Evolutionary conservation across 2,329 filamentous ascomycete genomes (phyloP), one percentile per base, ranked within the genome.

Genomic region (Beauveria bassiana): DNA sequence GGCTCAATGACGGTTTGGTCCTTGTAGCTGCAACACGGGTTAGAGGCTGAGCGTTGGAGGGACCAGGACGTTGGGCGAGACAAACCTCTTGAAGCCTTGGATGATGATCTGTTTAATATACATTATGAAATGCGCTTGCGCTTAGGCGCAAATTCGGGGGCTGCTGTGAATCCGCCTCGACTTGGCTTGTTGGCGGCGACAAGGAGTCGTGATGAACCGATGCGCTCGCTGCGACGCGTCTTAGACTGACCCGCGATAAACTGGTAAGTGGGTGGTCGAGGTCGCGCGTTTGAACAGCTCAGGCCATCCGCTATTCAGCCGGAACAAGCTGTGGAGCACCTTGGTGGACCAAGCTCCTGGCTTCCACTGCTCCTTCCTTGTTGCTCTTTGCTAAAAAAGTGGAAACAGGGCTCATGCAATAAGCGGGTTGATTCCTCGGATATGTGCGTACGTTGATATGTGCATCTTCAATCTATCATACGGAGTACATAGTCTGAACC

Each of bases 91-190:
- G 80, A 99, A 99, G 86, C 95, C 95, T 77, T 99, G 95, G 73
- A 99, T 98, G 76, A 97, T 98, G 75, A 98, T 97, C 80, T 99
- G 95, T 77, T 99, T 99, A 84, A 99, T 97, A 81, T 96, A 95
- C 93, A 97, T 96, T 72, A 69, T 81, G 74, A 70, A 67, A 67
- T 70, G 68, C 69, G 72, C 71, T 66, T 70, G 71, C 72, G 73
- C 74, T 70, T 64, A 65, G 67, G 73, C 74, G 74, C 74, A 68
- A 71, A 72, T 74, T 74, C 18, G 62, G 28, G 53, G 38, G 47
- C 20, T 40, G 31, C 38, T 40, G n/a, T 34, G 20, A 51, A 46
- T 46, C 38, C 53, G 53, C 47, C 60, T 62, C 47, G 60, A 47
- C 28, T 53, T 51, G 46, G 47, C 45, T 57, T 47, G 47, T 47